These are phyloP conservation scores for Acanthamoeba castellanii DNA, from an alignment of 208 protist genomes.

Conservation along the genomic window DNA sequence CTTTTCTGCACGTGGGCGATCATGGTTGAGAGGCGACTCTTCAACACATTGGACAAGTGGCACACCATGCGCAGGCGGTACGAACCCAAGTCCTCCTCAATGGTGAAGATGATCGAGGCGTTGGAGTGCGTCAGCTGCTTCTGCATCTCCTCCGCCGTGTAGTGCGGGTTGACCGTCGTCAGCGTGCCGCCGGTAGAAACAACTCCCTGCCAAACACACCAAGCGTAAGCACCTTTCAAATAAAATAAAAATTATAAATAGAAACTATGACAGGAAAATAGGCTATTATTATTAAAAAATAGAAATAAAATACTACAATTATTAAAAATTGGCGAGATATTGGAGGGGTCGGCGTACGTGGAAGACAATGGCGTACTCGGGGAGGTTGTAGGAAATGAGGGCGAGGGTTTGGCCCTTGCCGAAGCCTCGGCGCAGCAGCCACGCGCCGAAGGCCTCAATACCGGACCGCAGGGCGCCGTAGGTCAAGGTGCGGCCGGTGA, in stretches of 20 bases:
- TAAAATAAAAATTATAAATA: not conserved
- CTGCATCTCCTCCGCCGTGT: conserved; percentile 28
- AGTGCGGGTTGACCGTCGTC: conserved; percentile 45
- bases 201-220: not conserved
- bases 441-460: not conserved
- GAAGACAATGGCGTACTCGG: conserved; percentile 47
- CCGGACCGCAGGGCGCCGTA: not conserved
- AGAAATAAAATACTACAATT: not conserved
- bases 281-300: not conserved
- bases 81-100: conserved; percentile 6
- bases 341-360: not conserved
- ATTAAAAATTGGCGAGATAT: too few species aligned
- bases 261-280: not conserved
- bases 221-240: not conserved
- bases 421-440: not conserved
- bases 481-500: conserved; percentile 5
- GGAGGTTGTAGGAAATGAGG: conserved; percentile 50
- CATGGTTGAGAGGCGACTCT: too few species aligned
- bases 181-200: not conserved
- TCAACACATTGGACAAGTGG: not conserved
- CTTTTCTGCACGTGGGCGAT: not conserved
- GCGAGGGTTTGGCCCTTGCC: conserved; percentile 15
- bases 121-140: conserved; percentile 36
- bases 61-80: not conserved
- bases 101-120: conserved; percentile 32